Base-by-base conservation (phyloP, 139 green algal species). In the Auxenochlorella pyrenoidosa region DNA sequence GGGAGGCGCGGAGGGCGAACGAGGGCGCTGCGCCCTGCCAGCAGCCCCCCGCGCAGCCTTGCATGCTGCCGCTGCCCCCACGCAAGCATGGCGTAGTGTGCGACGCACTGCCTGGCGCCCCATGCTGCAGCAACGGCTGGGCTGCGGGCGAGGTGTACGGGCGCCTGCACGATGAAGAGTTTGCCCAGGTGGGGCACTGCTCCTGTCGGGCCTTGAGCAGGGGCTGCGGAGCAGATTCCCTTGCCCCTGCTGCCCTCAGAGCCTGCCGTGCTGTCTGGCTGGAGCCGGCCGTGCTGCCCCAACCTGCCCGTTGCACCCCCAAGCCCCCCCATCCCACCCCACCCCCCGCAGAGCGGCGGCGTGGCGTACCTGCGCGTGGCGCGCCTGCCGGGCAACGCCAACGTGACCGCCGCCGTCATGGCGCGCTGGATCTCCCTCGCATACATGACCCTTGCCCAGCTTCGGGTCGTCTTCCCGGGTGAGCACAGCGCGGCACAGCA, bases 391-490 rank as follows among this genome's bases (percentile, higher is more conserved):
- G 82, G 82, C 82, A 68, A 38, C 66, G 5, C 66, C 43, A 86
- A 79, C 51, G 43, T 92, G 28, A 81, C 79, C n/a, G 83, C 88
- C 54, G 21, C 71, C 4, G 38, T 88, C 5, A 78, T 88, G 66
- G 43, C 85, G 43, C 84, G 87, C 38, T 96, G 92, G 93, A 85
- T 96, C 38, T 91, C 75, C 3, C 72, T 92, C 13, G 79, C 88
- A 19, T 96, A 95, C 83, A 94, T 96, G 76, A 86, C 92, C 16
- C 88, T 93, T 51, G 96, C 94, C 4, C 91, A 97, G 89, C 79
- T 97, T 32, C 91, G 91, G 19, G 91, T 95, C 24, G 92, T 90
- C 40, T 96, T 96, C 87, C 94, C 95, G 70, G 84, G 93, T 88
- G n/a, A 26, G 83, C 26, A 32, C 4, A 3, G 10, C 10, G 10